Evolutionary conservation across 257 asterid species (phyloP), one percentile per base, ranked within the genome.

Genomic region (Solanum tacnaense): DNA sequence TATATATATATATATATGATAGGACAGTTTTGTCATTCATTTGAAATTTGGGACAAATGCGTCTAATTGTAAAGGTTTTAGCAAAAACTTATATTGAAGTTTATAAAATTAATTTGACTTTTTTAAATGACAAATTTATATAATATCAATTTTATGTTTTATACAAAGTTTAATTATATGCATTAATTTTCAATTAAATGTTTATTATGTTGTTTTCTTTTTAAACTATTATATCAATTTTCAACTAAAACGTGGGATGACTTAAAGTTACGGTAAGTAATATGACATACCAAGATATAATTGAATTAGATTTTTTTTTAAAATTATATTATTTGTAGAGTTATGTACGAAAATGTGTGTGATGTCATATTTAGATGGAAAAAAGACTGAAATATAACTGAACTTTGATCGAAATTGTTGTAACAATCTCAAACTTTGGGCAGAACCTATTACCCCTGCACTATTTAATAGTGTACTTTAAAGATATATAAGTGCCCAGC

Each of bases 231-330:
- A 18, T 56, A 56, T 56, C 10, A 23, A 52, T 52, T 52, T 56
- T 56, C 25, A 3, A 58, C 25, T 58, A 20, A 58, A 1, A 20
- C 11, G 3, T 58, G 25, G 2, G 25, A 58, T 58, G 67, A 7
- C 2, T 58, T 58, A 20, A 0, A 58, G 67, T 20, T 20, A 20
- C 1, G 1, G 2, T 1, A 7, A 58, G 25, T 58, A 58, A 58
- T 20, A 58, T 58, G n/a, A 58, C 12, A 8, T 20, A 58, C 3
- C 25, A 58, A 58, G 25, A 20, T 58, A 58, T 58, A 21, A 7
- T 1, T 7, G 2, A 20, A 58, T 20, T 20, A 20, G 11, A 56
- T 56, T 56, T 7, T 56, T 56, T 56, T 56, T 6, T 0, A 0
- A 46, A 46, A 56, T 20, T 6, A 6, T 20, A 7, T 56, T 15